A percentile compares a stretch with the other conserved stretches of the same genome.
These are phyloP conservation scores for Pythium pyrilobum DNA, from an alignment of 352 stramenopile species.

Conservation along the genomic window DNA sequence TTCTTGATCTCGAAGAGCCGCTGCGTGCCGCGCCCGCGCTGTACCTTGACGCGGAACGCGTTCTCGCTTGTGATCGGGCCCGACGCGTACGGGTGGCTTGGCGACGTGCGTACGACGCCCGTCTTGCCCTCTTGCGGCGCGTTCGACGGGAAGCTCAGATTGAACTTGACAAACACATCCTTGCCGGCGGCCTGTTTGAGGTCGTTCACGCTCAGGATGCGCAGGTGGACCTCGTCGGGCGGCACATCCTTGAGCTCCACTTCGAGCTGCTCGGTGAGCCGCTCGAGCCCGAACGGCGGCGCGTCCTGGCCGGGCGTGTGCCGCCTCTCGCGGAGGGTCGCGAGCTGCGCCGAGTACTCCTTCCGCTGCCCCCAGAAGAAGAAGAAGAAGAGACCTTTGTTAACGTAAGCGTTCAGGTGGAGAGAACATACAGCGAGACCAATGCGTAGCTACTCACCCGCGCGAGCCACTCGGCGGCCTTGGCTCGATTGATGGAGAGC, in stretches of 20 bases:
- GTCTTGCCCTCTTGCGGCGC: constrained; percentile 61
- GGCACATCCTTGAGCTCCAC: constrained; percentile 37
- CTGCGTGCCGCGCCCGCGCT: constrained; percentile 56
- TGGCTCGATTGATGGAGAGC: constrained; percentile 38
- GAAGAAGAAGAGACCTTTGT: no score
- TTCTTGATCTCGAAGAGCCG: constrained; percentile 84
- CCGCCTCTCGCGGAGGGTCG: constrained; percentile 46
- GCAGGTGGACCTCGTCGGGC: constrained; percentile 48
- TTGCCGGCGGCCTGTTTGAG: constrained; percentile 33
- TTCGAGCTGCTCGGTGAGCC: constrained; percentile 31
- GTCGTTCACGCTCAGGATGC: constrained; percentile 40
- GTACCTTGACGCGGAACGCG: constrained; percentile 41
- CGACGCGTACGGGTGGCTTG: constrained; percentile 23
- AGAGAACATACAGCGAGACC: no score
- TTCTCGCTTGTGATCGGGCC: constrained; percentile 21
- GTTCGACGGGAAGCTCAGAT: constrained; percentile 56
- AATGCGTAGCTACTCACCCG: constrained; percentile 29
- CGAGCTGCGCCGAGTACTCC: constrained; percentile 40
- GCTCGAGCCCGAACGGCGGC: constrained; percentile 41
- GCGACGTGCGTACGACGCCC: constrained; percentile 26
- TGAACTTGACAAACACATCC: constrained; percentile 71
- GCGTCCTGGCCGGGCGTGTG: constrained; percentile 42
- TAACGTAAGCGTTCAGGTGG: no score
- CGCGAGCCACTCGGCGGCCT: constrained; percentile 46
- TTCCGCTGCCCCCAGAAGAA: constrained; percentile 35